phyloP scores from a whole-genome alignment of 352 stramenopile species.

The Pseudoperonospora humuli region DNA sequence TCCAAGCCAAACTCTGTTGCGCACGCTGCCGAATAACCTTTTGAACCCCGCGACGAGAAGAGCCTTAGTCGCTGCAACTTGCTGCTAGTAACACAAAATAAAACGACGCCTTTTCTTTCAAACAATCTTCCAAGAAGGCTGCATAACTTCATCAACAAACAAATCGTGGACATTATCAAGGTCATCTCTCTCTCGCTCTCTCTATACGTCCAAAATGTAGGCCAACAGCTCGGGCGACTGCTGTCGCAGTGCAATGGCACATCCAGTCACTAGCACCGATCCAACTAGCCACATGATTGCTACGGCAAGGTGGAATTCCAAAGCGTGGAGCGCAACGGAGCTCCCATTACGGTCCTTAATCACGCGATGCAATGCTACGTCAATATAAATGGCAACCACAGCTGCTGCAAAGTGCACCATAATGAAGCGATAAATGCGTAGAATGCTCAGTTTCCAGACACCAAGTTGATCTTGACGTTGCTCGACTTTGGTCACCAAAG shows the following conservation, averaged over 20 bases:
- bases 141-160: too few species aligned
- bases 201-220: conserved; percentile 45
- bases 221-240: too few species aligned
- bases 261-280: conserved; percentile 24
- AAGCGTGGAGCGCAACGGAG: conserved; percentile 19
- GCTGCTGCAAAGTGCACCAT: conserved; percentile 31
- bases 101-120: too few species aligned
- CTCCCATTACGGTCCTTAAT: conserved; percentile 15
- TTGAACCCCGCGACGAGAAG: too few species aligned
- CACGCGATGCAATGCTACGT: conserved; percentile 10
- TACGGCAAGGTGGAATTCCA: conserved; percentile 37
- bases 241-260: conserved; percentile 33
- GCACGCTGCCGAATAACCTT: too few species aligned
- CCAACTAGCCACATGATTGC: conserved; percentile 42
- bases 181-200: too few species aligned
- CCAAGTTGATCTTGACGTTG: conserved; percentile 47
- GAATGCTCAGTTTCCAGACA: conserved; percentile 41
- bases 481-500: conserved; percentile 46
- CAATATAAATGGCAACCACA: conserved; percentile 37
- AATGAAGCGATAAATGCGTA: conserved; percentile 43
- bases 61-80: too few species aligned
- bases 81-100: too few species aligned
- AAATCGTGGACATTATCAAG: too few species aligned
- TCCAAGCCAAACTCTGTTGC: too few species aligned
- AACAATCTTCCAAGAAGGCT: too few species aligned